Percentiles rank a stretch among this genome's conserved stretches.
Conservation (phyloP, 768 basidiomycete genomes). For the Hygrocybe punicea region DNA sequence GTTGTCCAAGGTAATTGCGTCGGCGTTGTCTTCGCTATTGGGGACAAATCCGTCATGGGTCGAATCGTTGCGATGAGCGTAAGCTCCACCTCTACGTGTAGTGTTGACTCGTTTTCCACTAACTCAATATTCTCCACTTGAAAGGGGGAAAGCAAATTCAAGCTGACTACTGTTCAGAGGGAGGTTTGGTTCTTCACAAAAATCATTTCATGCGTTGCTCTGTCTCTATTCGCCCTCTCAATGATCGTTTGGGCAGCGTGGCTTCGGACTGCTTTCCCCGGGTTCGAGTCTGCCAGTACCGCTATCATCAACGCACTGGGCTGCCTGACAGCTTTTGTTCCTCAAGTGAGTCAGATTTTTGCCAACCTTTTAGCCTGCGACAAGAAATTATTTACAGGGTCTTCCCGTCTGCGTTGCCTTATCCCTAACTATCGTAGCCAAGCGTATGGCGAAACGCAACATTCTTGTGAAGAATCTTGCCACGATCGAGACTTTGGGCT, state of each 20-base stretch:
- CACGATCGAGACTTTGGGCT: slow-evolving; percentile 68
- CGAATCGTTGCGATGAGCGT: slow-evolving; percentile 20
- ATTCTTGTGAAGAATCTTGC: slow-evolving; percentile 71
- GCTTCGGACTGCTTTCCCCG: slow-evolving; percentile 61
- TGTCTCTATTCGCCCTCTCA: slow-evolving; percentile 44
- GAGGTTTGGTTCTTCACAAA: slow-evolving; percentile 44
- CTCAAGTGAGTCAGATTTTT: slow-evolving; percentile 61
- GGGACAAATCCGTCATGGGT: slow-evolving; percentile 45
- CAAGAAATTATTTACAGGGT: neutral
- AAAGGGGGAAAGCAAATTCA: slow-evolving; percentile 60
- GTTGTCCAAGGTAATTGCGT: slow-evolving; percentile 65
- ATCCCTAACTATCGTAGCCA: slow-evolving; percentile 59
- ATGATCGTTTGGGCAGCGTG: slow-evolving; percentile 65
- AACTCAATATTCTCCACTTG: slow-evolving; percentile 57
- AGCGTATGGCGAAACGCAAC: slow-evolving; percentile 67
- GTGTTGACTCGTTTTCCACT: neutral
- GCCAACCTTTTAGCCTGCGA: slow-evolving; percentile 41
- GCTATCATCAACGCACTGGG: slow-evolving; percentile 48
- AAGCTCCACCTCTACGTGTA: neutral
- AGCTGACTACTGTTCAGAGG: slow-evolving; percentile 27
- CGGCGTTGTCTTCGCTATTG: slow-evolving; percentile 49
- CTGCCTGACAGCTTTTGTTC: slow-evolving; percentile 39
- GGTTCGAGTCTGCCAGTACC: slow-evolving; percentile 56
- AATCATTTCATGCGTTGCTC: slow-evolving; percentile 58
- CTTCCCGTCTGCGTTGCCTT: slow-evolving; percentile 9